phyloP scores from a whole-genome alignment of 2,329 filamentous ascomycete species.

The Microcera coccophila region DNA sequence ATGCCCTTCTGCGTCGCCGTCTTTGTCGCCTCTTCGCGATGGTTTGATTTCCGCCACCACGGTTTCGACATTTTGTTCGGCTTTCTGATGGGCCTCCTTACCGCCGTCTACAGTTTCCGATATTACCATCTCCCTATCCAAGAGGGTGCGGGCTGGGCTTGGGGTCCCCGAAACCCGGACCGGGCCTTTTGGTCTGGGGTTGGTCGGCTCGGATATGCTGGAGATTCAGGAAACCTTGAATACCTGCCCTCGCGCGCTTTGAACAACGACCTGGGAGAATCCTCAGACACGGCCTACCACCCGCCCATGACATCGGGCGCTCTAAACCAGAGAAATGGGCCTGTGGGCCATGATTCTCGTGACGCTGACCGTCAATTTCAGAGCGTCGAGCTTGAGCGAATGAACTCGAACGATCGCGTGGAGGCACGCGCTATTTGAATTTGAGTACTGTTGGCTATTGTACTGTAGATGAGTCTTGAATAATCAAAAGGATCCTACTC shows the following conservation, averaged over 20 bases:
- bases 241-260: conserved; percentile 12
- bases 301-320: conserved; percentile 20
- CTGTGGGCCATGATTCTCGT: conserved; percentile 6
- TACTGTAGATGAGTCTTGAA: too few relatives aligned
- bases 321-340: conserved; percentile 20
- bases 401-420: conserved; percentile 1
- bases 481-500: too few relatives aligned
- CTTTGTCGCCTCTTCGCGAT: conserved; percentile 81
- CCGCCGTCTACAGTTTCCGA: conserved; percentile 71
- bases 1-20: conserved; percentile 70
- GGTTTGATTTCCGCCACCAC: conserved; percentile 84
- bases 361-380: conserved; percentile 23
- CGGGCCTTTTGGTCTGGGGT: conserved; percentile 77
- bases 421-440: not conserved
- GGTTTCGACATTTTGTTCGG: conserved; percentile 91
- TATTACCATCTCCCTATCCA: conserved; percentile 79
- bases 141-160: conserved; percentile 79
- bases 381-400: conserved; percentile 27
- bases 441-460: conserved; percentile 2
- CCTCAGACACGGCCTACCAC: conserved; percentile 25
- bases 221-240: conserved; percentile 32
- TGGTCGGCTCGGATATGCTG: conserved; percentile 56
- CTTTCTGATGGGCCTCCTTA: conserved; percentile 69
- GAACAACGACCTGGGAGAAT: conserved; percentile 23
- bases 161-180: conserved; percentile 70